Evolutionary conservation across 2,329 filamentous ascomycete genomes (phyloP), one percentile per base, ranked within the genome.

Genomic region (Polytolypa hystricis): DNA sequence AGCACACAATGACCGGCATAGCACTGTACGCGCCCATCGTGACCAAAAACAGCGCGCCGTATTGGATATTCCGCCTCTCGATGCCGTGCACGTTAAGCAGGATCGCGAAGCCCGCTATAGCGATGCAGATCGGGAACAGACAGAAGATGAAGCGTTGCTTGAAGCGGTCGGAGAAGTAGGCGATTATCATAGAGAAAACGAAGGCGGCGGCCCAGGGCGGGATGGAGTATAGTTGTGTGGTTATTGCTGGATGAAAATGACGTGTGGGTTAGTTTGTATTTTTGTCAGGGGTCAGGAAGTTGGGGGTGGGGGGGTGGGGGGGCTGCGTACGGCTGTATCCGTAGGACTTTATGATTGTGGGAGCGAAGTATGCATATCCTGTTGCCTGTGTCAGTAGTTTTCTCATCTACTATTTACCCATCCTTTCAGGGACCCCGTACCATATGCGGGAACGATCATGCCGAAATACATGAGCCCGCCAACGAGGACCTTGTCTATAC

Each of bases 1-100:
- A 87, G 56, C 81, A 86, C 5, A 86, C 73, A 29, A 86, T 75
- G 19, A 94, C 78, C 0, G 89, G 86, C 81, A 94, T 87, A n/a
- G 86, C 84, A 1, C 77, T 78, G 60, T 93, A 95, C 0, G 74
- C 72, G 33, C 84, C 84, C 63, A 78, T 78, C 2, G 83, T 80
- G 33, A 93, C 75, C 20, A 95, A 65, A 65, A 93, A 93, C 0
- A 95, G 70, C 0, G 81, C 83, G 0, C 68, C 81, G 50, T 94
- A 95, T 55, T 91, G 73, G 5, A 84, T 61, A 9, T 70, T 44
- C 0, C 63, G 65, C 54, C 84, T 73, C 10, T 42, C 47, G 5
- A 39, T 36, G 52, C 81, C 61, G 56, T 89, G 81, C 4, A 89
- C 73, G 8, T 66, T 64, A 33, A 93, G 63, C 5, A 94, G 69